Evolutionary conservation across 257 asterid genomes (phyloP).

Genomic region (Nicotiana paniculata): DNA sequence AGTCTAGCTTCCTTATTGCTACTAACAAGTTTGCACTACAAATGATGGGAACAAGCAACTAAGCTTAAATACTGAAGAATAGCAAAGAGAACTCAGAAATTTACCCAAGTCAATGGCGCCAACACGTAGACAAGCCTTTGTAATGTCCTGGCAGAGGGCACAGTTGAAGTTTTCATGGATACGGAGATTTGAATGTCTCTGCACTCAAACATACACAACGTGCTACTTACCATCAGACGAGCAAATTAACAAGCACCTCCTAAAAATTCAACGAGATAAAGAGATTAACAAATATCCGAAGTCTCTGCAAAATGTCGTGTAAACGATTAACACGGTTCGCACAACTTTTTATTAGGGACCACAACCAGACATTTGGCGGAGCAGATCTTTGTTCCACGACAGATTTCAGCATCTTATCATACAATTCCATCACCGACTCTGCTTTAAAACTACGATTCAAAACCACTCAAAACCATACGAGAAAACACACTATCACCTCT

Average conservation of each 20-base stretch:
- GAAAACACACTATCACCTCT: constrained; percentile 37
- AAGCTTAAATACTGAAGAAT: not conserved
- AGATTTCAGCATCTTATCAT: constrained; percentile 57
- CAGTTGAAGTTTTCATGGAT: constrained; percentile 64
- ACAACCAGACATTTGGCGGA: constrained; percentile 84
- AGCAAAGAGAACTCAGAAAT: not conserved
- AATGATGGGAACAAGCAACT: not conserved
- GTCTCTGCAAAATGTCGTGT: constrained; percentile 60
- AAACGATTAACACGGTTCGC: constrained; percentile 51
- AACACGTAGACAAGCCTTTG: constrained; percentile 77
- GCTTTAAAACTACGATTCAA: constrained; percentile 29
- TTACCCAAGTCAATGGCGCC: constrained; percentile 79
- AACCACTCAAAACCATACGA: not conserved
- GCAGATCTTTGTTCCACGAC: constrained; percentile 57
- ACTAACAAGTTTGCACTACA: constrained; percentile 9
- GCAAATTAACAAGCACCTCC: not conserved
- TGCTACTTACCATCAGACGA: not conserved
- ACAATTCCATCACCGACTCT: constrained; percentile 62
- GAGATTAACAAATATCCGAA: constrained; percentile 67
- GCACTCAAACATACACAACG: constrained; percentile 25
- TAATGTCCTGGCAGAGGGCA: constrained; percentile 81
- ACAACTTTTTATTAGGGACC: constrained; percentile 69
- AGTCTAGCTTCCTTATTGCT: not conserved
- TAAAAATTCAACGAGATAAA: not conserved
- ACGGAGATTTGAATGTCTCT: constrained; percentile 89